Conservation (phyloP, 148 eudicot species). For the Amaranthus hypochondriacus region DNA sequence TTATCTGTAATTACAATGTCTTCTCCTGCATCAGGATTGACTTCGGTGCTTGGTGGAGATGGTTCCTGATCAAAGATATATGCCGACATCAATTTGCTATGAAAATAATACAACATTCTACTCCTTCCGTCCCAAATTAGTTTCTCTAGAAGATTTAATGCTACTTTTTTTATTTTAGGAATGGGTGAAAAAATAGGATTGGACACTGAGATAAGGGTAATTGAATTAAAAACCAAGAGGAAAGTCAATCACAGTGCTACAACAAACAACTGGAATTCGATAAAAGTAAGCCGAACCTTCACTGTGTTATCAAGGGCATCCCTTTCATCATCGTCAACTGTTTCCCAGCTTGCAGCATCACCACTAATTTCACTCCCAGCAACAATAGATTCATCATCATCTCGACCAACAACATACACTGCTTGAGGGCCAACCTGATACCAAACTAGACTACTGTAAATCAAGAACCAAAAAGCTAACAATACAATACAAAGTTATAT, state of each 20-base stretch:
- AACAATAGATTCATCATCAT: slow-evolving; percentile 77
- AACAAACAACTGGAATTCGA: neutral
- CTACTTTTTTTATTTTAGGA: no score
- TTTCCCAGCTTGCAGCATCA: slow-evolving; percentile 98
- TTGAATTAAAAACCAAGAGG: neutral
- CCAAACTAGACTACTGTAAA: slow-evolving; percentile 29
- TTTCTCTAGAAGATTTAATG: no score
- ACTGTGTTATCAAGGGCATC: slow-evolving; percentile 42
- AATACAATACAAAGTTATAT: slow-evolving; percentile 7
- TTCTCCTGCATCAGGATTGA: slow-evolving; percentile 44
- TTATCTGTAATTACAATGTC: slow-evolving; percentile 35
- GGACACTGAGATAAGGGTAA: no score
- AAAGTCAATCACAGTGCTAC: neutral
- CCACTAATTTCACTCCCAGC: slow-evolving; percentile 82
- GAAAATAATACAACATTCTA: neutral
- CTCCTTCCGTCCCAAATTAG: no score
- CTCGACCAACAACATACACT: slow-evolving; percentile 97
- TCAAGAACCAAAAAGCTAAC: slow-evolving; percentile 24
- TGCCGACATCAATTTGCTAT: slow-evolving; percentile 2
- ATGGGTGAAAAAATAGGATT: no score
- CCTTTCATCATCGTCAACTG: slow-evolving; percentile 80
- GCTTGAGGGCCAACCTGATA: slow-evolving; percentile 99
- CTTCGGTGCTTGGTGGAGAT: slow-evolving; percentile 30
- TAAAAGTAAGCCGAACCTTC: slow-evolving; percentile 37
- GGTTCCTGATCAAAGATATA: slow-evolving; percentile 37